Evolutionary conservation across 371 early-diverging fungal species (phyloP), one percentile per base, ranked within the genome.

Genomic region (Funneliformis caledonium): DNA sequence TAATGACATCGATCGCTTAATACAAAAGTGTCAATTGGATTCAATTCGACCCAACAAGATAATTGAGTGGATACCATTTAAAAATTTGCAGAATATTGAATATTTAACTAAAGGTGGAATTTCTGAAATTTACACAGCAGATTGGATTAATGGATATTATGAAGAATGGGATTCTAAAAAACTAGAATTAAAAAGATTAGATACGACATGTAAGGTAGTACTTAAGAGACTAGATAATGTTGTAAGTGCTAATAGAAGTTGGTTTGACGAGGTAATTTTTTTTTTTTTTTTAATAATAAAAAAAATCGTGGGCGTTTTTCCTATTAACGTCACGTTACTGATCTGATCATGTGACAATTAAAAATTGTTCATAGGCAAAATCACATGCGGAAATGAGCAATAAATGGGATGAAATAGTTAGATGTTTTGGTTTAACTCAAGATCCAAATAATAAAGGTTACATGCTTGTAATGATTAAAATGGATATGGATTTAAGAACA

Each of bases 71-170:
- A 73, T 73, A n/a, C 74, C 74, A 10, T 73, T 14, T 33, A 22
- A 56, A 2, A 50, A 11, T 52, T 8, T 73, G 1, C 4, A n/a
- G 22, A 45, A 45, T 22, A 50, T 47, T 22, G 1, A 14, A 37
- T 73, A n/a, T 31, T 1, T 42, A 73, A 33, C 74, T 10, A 73
- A 50, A 73, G 74, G 74, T 33, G 74, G 74, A 73, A 52, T 73
- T 50, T 26, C 42, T 8, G 59, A 52, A 26, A 52, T 73, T 31
- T 73, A 48, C 22, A 73, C 22, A n/a, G 74, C 59, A 8, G n/a
- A 0, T 8, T 56, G 74, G 74, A 73, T 47, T 16, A 6, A 45
- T 26, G 74, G 74, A 1, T 11, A 12, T n/a, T 42, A 19, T n/a
- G 11, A 10, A 6, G 59, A 12, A 22, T 52, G 74, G 74, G 74